Conservation (phyloP, 257 asterid genomes). For the Osmanthus fragrans region DNA sequence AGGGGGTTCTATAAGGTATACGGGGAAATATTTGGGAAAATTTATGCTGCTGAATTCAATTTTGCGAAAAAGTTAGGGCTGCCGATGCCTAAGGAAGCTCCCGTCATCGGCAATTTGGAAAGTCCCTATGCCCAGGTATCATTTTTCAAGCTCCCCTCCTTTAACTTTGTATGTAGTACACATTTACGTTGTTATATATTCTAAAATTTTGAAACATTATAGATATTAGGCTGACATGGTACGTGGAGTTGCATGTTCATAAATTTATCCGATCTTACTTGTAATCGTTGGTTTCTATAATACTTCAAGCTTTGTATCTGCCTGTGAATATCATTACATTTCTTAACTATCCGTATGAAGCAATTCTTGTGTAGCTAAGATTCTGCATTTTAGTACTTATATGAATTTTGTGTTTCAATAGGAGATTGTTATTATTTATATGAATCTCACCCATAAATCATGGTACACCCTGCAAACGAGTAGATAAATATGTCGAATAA, state of each 20-base stretch:
- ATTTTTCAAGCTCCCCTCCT: not conserved
- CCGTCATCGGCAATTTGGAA: constrained; percentile 78
- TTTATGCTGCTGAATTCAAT: constrained; percentile 63
- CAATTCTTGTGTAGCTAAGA: not conserved
- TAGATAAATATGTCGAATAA: too few species aligned
- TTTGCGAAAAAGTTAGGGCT: constrained; percentile 67
- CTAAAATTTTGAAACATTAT: not conserved
- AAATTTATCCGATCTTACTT: not conserved
- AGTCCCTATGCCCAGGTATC: constrained; percentile 78
- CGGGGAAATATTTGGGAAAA: constrained; percentile 67
- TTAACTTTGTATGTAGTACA: not conserved
- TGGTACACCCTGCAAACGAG: too few species aligned
- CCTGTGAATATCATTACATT: not conserved
- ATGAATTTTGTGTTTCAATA: too few species aligned
- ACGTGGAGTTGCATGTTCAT: not conserved
- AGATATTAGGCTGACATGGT: not conserved
- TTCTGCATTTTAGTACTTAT: not conserved
- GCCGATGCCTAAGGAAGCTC: constrained; percentile 78
- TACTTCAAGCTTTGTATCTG: not conserved
- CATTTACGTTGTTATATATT: not conserved
- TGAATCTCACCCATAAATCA: too few species aligned
- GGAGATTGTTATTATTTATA: too few species aligned
- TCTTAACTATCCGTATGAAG: not conserved
- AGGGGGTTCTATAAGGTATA: constrained; percentile 85
- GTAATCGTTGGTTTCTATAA: not conserved